Percentiles rank a stretch among this genome's conserved stretches.
Evolutionary conservation across 2,329 filamentous ascomycete genomes (phyloP).

Genomic region (Sarocladium kiliense): DNA sequence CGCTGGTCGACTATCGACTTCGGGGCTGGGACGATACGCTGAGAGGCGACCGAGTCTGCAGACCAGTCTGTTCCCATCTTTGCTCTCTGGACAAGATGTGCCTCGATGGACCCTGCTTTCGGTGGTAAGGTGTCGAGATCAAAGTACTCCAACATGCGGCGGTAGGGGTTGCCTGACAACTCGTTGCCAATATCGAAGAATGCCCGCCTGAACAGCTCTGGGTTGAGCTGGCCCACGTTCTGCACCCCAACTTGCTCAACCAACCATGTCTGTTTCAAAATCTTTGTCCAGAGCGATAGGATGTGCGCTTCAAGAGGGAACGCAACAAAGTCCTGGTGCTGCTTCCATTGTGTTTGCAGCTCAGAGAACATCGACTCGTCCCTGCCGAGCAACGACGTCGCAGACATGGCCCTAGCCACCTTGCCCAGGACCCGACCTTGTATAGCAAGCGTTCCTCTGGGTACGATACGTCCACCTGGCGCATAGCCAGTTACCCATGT

Average conservation of each 20-base stretch:
- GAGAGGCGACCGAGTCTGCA: neutral
- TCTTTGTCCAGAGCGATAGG: neutral
- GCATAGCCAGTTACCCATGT: neutral
- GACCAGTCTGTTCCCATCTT: constrained; percentile 7
- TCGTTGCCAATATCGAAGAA: neutral
- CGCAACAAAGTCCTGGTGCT: neutral
- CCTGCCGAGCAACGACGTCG: neutral
- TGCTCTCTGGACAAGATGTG: constrained; percentile 2
- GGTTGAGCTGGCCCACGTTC: neutral
- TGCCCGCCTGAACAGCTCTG: neutral
- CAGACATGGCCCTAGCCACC: neutral
- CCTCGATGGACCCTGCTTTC: neutral
- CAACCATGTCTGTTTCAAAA: neutral
- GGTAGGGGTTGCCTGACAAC: neutral
- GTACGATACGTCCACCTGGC: neutral
- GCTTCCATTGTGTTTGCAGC: neutral
- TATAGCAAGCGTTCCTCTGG: neutral
- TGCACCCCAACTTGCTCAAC: neutral
- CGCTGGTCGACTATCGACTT: constrained; percentile 7
- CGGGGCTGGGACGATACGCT: neutral
- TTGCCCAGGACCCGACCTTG: neutral
- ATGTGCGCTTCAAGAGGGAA: neutral
- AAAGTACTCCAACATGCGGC: neutral
- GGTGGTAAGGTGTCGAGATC: neutral
- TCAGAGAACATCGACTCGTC: constrained; percentile 3